Evolutionary conservation across 495 filamentous ascomycete species (phyloP).

Genomic region (Penicillium manginii): DNA sequence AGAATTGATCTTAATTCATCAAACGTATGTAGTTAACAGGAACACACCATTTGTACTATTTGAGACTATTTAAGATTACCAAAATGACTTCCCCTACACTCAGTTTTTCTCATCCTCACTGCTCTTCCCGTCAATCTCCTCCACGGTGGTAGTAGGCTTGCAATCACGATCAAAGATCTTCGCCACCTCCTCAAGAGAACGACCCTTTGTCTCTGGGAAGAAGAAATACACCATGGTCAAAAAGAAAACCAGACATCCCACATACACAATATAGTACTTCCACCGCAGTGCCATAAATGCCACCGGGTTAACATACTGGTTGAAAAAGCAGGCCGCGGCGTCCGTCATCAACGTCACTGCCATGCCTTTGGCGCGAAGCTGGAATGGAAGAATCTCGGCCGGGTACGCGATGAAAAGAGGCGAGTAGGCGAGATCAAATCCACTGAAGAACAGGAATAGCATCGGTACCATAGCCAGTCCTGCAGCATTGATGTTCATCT

Average conservation of each 20-base stretch:
- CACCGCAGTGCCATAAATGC: constrained; percentile 53
- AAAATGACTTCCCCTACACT: background rate
- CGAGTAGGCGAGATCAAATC: constrained; percentile 62
- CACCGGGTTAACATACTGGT: constrained; percentile 63
- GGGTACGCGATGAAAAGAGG: constrained; percentile 66
- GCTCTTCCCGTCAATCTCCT: background rate
- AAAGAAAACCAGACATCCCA: constrained; percentile 58
- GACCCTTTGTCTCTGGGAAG: constrained; percentile 69
- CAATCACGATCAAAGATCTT: constrained; percentile 55
- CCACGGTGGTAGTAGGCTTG: constrained; percentile 2
- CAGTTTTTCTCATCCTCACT: constrained; percentile 1
- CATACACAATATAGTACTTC: constrained; percentile 66
- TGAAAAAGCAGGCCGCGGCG: constrained; percentile 60
- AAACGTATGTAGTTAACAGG: too few relatives aligned
- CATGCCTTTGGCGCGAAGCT: constrained; percentile 71
- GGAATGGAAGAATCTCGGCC: constrained; percentile 69
- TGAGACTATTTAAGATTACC: background rate
- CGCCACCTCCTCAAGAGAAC: constrained; percentile 66
- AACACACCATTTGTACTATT: too few relatives aligned
- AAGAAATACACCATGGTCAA: constrained; percentile 63
- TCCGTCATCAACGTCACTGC: constrained; percentile 64
- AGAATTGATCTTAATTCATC: too few relatives aligned
- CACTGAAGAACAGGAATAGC: constrained; percentile 61
- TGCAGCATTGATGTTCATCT: constrained; percentile 44
- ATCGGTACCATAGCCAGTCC: constrained; percentile 60